These are phyloP conservation scores for Omphalotus guepiniiformis DNA, from an alignment of 768 basidiomycete genomes.

Conservation along the genomic window DNA sequence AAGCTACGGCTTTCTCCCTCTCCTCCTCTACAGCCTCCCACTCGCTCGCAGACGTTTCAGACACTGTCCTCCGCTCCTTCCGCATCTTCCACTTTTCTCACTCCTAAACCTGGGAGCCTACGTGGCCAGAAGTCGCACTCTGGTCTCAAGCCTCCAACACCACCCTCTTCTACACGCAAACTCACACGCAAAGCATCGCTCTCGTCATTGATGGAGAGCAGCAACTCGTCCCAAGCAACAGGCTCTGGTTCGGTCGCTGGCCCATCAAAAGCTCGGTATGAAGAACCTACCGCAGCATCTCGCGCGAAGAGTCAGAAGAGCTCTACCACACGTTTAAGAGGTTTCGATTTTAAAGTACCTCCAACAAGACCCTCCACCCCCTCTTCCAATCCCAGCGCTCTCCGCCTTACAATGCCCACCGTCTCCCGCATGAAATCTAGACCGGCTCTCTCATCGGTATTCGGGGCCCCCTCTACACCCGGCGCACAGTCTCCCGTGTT, in stretches of 20 bases:
- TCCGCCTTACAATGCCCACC: slow-evolving; percentile 86
- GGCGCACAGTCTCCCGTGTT: slow-evolving; percentile 30
- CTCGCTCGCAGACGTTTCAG: slow-evolving; percentile 60
- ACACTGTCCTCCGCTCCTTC: slow-evolving; percentile 48
- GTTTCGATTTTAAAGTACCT: slow-evolving; percentile 62
- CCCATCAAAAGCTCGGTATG: slow-evolving; percentile 52
- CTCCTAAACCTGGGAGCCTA: slow-evolving; percentile 68
- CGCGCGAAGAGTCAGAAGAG: slow-evolving; percentile 68
- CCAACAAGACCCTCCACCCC: slow-evolving; percentile 78
- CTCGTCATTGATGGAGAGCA: slow-evolving; percentile 66
- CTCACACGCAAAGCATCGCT: slow-evolving; percentile 76
- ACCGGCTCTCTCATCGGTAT: slow-evolving; percentile 73
- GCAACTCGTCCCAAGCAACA: slow-evolving; percentile 47
- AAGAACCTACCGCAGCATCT: slow-evolving; percentile 77
- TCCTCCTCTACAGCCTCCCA: slow-evolving; percentile 54
- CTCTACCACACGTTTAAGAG: slow-evolving; percentile 58
- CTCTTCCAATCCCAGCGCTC: slow-evolving; percentile 69
- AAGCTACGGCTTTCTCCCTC: slow-evolving; percentile 67
- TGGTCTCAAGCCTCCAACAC: slow-evolving; percentile 71
- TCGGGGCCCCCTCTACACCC: slow-evolving; percentile 29
- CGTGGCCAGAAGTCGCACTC: slow-evolving; percentile 84
- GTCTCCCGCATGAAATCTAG: slow-evolving; percentile 71
- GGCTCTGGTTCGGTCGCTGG: slow-evolving; percentile 44
- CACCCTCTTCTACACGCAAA: slow-evolving; percentile 57
- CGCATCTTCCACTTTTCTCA: slow-evolving; percentile 53